Percentiles rank a stretch among this genome's conserved stretches.
Conservation (phyloP, 305 asterid species). For the Fraxinus dipetala region DNA sequence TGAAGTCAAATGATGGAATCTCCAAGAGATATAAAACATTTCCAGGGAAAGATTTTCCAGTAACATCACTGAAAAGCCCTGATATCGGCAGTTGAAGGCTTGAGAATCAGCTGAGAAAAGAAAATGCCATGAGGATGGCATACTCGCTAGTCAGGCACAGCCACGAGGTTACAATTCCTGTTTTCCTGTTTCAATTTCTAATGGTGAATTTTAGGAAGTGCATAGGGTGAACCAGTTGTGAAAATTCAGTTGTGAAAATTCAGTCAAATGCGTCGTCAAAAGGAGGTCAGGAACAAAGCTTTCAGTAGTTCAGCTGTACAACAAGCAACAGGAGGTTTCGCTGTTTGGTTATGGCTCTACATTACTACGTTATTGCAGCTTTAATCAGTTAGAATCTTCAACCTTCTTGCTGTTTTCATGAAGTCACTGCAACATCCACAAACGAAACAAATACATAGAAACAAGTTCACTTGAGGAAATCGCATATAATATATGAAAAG, state of each 20-base stretch:
- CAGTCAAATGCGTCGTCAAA: not conserved
- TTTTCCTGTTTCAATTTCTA: not conserved
- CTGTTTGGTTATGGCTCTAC: slow-evolving; percentile 28
- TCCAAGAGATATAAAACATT: not conserved
- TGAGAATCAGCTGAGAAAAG: not conserved
- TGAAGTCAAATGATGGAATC: not conserved
- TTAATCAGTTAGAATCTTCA: slow-evolving; percentile 57
- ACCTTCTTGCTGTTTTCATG: slow-evolving; percentile 51
- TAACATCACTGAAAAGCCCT: not conserved
- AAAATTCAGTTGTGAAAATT: not conserved
- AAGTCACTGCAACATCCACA: slow-evolving; percentile 51
- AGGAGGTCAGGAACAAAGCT: slow-evolving; percentile 27
- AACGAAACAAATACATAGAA: not conserved
- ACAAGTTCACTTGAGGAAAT: not conserved
- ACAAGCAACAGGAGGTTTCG: slow-evolving; percentile 28
- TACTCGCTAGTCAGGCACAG: not conserved
- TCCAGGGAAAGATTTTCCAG: not conserved
- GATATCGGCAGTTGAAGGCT: not conserved
- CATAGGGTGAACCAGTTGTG: not conserved
- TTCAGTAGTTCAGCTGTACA: slow-evolving; percentile 29
- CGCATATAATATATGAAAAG: not conserved
- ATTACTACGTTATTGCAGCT: slow-evolving; percentile 51
- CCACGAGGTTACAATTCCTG: not conserved
- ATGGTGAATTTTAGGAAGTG: not conserved
- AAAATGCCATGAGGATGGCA: not conserved